Base-by-base conservation (phyloP, 768 basidiomycete species). In the Gautieria morchelliformis region DNA sequence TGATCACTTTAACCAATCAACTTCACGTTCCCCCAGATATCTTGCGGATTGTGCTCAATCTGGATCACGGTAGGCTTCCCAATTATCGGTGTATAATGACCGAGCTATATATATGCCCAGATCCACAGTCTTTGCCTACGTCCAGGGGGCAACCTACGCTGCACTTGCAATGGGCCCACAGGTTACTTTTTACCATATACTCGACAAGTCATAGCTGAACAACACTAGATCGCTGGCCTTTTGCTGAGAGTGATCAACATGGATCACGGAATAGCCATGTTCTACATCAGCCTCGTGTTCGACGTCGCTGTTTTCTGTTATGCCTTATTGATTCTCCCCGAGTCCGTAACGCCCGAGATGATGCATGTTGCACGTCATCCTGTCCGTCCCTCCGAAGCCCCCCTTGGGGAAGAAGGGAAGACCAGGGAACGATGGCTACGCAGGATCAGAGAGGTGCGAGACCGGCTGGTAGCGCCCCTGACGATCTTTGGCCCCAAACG, bases 401-500 rank as follows among this genome's bases (percentile, higher is more conserved):
- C 6, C 11, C 27, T n/a, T 3, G 8, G 22, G 32, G 46, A 48
- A 24, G 37, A 27, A 4, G 37, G 12, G 27, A 57, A 39, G 7
- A 27, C 41, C 4, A 46, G n/a, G 20, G 19, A 22, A 15, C n/a
- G 33, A 17, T 37, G n/a, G 35, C 6, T 30, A 11, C 24, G 46
- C 20, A 33, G 17, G 17, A 33, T 40, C 14, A 32, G 56, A 35
- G 32, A 37, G 20, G 48, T 19, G 8, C 47, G 37, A 24, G 19
- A 47, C 9, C 58, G 58, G 1, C 68, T 70, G 58, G 55, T 90
- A 20, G 73, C 78, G 6, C 89, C 91, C 0, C 77, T 93, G 40
- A 73, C 77, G 0, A 78, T 90, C 64, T 89, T 93, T 66, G 68
- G 79, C 22, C 90, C 90, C 15, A 74, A 76, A 52, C 71, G 71